Evolutionary conservation across 2,329 filamentous ascomycete genomes (phyloP).

Genomic region (Coniochaeta hoffmannii): DNA sequence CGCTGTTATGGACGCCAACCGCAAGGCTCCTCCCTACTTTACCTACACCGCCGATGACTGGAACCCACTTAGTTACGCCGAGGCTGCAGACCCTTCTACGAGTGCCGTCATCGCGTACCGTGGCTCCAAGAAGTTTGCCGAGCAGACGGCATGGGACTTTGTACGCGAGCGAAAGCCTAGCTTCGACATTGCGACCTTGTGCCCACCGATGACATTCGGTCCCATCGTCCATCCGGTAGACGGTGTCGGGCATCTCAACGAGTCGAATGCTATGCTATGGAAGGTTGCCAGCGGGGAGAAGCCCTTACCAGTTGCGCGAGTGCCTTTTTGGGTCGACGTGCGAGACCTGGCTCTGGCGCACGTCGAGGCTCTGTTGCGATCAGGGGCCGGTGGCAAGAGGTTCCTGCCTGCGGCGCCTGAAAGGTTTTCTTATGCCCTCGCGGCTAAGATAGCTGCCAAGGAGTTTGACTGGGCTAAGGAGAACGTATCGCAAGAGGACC

Average conservation of each 20-base stretch:
- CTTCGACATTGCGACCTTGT: slow-evolving; percentile 37
- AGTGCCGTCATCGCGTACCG: slow-evolving; percentile 30
- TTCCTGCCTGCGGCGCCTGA: slow-evolving; percentile 32
- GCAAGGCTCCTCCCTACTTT: slow-evolving; percentile 40
- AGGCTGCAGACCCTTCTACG: slow-evolving; percentile 31
- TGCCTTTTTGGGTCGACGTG: slow-evolving; percentile 38
- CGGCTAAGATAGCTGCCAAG: slow-evolving; percentile 31
- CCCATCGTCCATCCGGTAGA: slow-evolving; percentile 31
- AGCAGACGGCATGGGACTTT: slow-evolving; percentile 26
- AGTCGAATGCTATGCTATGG: slow-evolving; percentile 34
- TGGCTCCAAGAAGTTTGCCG: slow-evolving; percentile 27
- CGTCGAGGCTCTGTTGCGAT: slow-evolving; percentile 26
- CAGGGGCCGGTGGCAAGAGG: slow-evolving; percentile 28
- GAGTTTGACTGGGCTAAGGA: slow-evolving; percentile 29
- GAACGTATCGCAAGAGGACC: neutral
- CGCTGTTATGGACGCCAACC: slow-evolving; percentile 46
- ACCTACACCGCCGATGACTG: slow-evolving; percentile 48
- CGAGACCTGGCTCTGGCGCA: slow-evolving; percentile 37
- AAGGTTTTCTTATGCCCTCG: slow-evolving; percentile 36
- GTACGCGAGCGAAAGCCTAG: slow-evolving; percentile 22
- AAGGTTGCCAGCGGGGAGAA: slow-evolving; percentile 26
- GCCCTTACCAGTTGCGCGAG: slow-evolving; percentile 27
- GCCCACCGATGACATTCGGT: slow-evolving; percentile 37
- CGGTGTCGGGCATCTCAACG: slow-evolving; percentile 27
- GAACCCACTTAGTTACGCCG: slow-evolving; percentile 47